Evolutionary conservation across 2,329 filamentous ascomycete genomes (phyloP).

Genomic region (Dryadomyces quercivorus): DNA sequence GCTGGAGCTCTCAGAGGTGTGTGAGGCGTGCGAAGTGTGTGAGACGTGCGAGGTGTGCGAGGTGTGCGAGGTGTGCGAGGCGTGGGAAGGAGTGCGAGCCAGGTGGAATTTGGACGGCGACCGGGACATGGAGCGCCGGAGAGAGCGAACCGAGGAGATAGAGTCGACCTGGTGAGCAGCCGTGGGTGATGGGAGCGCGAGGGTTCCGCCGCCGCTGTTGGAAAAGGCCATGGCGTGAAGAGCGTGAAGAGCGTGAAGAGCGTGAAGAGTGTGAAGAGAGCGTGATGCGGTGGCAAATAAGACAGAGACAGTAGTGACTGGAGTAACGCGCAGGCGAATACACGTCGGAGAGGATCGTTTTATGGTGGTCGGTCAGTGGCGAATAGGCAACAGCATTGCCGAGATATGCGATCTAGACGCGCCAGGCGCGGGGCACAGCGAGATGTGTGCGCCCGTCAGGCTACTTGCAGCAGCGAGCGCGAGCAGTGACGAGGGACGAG

Average conservation of each 20-base stretch:
- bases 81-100: constrained; percentile 33
- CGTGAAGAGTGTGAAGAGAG: neutral
- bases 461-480: neutral
- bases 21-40: constrained; percentile 36
- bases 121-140: constrained; percentile 77
- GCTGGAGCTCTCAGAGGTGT: constrained; percentile 35
- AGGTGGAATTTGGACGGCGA: constrained; percentile 87
- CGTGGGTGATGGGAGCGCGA: constrained; percentile 79
- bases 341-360: no score
- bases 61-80: constrained; percentile 35
- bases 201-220: constrained; percentile 55
- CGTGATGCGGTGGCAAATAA: neutral
- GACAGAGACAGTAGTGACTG: neutral
- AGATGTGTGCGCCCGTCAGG: neutral
- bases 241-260: no score
- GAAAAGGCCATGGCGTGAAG: constrained; percentile 51
- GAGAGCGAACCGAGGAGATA: constrained; percentile 60
- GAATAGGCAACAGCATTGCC: constrained; percentile 3
- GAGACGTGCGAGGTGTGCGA: no score
- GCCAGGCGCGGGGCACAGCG: neutral
- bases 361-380: neutral
- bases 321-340: neutral
- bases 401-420: neutral
- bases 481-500: no score
- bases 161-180: constrained; percentile 73